These are phyloP conservation scores for Rhodotorula sp. DNA, from an alignment of 1,284 basidiomycete genomes.

Conservation along the genomic window DNA sequence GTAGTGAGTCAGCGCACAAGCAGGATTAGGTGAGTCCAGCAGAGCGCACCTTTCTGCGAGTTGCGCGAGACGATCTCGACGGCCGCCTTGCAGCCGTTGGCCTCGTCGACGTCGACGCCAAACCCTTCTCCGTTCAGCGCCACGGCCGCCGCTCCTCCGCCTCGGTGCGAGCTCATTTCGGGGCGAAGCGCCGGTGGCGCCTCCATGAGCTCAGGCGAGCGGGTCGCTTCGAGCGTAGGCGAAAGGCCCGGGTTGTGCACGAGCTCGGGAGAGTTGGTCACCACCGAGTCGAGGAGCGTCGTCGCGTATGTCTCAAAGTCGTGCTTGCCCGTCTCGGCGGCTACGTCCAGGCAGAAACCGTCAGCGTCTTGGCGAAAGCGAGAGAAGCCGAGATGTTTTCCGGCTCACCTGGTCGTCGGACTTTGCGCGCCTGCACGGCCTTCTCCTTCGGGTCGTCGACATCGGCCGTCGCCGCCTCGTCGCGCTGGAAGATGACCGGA, in stretches of 20 bases:
- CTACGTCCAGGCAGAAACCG: no score
- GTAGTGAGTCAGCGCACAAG: background rate
- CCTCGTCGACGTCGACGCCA: slow-evolving; percentile 55
- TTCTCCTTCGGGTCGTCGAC: slow-evolving; percentile 17
- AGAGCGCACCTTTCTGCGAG: slow-evolving; percentile 72
- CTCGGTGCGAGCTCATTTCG: slow-evolving; percentile 32
- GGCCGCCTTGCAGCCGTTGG: slow-evolving; percentile 77
- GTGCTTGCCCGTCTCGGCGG: slow-evolving; percentile 21
- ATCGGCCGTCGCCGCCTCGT: slow-evolving; percentile 45
- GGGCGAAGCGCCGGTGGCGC: slow-evolving; percentile 27
- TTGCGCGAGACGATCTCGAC: slow-evolving; percentile 87
- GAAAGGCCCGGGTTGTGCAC: slow-evolving; percentile 28
- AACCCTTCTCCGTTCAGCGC: slow-evolving; percentile 23
- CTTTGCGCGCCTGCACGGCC: slow-evolving; percentile 1
- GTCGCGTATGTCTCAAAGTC: slow-evolving; percentile 40
- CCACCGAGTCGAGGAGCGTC: slow-evolving; percentile 39
- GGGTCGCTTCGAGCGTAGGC: slow-evolving; percentile 11
- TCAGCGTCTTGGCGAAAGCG: background rate
- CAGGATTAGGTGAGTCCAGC: background rate
- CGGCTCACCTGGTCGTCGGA: slow-evolving; percentile 11
- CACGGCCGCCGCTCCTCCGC: background rate
- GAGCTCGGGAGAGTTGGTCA: slow-evolving; percentile 25
- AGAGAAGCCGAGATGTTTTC: background rate
- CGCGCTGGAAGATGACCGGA: slow-evolving; percentile 51
- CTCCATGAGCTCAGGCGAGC: slow-evolving; percentile 32